phyloP scores from a whole-genome alignment of 2,329 filamentous ascomycete species.

The Xylariaceae sp. region DNA sequence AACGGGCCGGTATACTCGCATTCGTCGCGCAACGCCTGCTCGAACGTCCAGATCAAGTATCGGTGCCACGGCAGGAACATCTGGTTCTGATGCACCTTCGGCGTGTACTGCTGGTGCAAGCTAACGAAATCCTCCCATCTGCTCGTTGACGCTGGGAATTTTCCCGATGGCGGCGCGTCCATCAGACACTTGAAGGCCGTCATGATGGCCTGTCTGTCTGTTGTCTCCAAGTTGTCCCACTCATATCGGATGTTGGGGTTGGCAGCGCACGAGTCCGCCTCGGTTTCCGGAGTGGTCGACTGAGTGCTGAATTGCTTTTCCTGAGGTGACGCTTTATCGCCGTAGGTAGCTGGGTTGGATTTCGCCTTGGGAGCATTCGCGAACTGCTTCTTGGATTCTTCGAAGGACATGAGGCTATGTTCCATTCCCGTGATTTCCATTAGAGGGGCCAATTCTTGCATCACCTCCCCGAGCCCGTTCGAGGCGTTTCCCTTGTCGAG shows the following conservation, averaged over 20 bases:
- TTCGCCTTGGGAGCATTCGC: constrained; percentile 17
- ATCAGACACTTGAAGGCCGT: constrained; percentile 18
- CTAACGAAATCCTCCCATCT: constrained; percentile 19
- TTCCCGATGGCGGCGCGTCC: constrained; percentile 12
- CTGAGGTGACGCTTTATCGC: constrained; percentile 7
- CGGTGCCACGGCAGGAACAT: constrained; percentile 20
- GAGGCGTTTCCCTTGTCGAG: neutral
- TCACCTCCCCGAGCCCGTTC: neutral
- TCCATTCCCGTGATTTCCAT: constrained; percentile 5
- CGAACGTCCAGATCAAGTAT: constrained; percentile 16
- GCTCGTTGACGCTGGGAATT: constrained; percentile 13
- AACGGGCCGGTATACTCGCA: constrained; percentile 17
- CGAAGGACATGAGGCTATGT: constrained; percentile 12
- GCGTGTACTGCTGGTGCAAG: constrained; percentile 17
- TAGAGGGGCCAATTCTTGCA: constrained; percentile 7
- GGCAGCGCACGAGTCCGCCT: constrained; percentile 8
- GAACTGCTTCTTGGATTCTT: constrained; percentile 11
- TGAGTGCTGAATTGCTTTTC: constrained; percentile 1
- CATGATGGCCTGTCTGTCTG: constrained; percentile 18
- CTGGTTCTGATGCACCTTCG: constrained; percentile 18
- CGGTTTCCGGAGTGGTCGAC: neutral
- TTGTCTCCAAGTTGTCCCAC: constrained; percentile 16
- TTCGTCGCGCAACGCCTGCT: constrained; percentile 18
- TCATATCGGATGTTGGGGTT: constrained; percentile 20
- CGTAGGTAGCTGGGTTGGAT: constrained; percentile 17